Evolutionary conservation across 1,284 basidiomycete species (phyloP).

Genomic region (Cutaneotrichosporon spelunceum): DNA sequence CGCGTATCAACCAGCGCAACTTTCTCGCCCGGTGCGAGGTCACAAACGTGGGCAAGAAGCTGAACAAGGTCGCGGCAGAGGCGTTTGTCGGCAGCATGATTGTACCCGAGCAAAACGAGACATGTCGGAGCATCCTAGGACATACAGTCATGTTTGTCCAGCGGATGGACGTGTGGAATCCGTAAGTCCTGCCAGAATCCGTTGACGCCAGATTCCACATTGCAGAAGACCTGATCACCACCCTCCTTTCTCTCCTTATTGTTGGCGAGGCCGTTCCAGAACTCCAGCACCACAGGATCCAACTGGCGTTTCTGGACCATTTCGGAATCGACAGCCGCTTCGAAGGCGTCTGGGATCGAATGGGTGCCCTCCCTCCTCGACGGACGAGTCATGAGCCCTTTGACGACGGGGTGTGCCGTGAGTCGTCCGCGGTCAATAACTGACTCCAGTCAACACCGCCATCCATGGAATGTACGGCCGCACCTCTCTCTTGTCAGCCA

Average conservation of each 20-base stretch:
- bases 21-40: conserved; percentile 31
- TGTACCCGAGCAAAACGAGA: conserved; percentile 10
- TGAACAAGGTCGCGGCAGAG: conserved; percentile 39
- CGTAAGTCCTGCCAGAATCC: conserved; percentile 29
- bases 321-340: conserved; percentile 42
- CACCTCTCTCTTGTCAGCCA: conserved; percentile 43
- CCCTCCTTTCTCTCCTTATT: conserved; percentile 39
- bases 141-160: conserved; percentile 40
- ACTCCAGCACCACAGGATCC: conserved; percentile 31
- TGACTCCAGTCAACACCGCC: conserved; percentile 35
- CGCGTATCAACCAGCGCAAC: conserved; percentile 20
- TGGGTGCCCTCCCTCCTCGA: conserved; percentile 46
- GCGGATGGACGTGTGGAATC: conserved; percentile 47
- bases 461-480: conserved; percentile 46
- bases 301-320: conserved; percentile 44
- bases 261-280: conserved; percentile 28
- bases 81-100: conserved; percentile 35
- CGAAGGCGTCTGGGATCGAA: conserved; percentile 43
- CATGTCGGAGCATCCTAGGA: conserved; percentile 25
- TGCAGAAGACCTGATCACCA: conserved; percentile 48
- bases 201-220: conserved; percentile 40
- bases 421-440: conserved; percentile 15
- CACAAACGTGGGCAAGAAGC: conserved; percentile 27
- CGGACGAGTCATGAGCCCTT: conserved; percentile 43
- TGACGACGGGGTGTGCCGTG: conserved; percentile 37